A percentile compares a stretch with the other conserved stretches of the same genome.
These are phyloP conservation scores for Phaseolus coccineus DNA, from an alignment of 331 rosid genomes.

Conservation along the genomic window DNA sequence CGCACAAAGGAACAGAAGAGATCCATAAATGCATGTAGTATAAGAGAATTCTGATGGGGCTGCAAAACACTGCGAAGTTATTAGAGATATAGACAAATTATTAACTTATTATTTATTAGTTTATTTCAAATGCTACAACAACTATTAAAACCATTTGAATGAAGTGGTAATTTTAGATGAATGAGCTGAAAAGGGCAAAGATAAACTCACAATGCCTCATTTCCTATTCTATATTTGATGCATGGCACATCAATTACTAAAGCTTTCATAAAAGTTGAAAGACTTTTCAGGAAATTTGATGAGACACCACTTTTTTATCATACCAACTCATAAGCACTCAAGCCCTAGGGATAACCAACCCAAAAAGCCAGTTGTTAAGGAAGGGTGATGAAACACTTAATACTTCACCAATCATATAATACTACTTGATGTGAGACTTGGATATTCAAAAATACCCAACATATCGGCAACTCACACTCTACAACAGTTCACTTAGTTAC, in stretches of 20 bases:
- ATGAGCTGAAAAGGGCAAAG: conserved; percentile 8
- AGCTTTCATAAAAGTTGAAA: conserved; percentile 7
- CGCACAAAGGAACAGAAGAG: conserved; percentile 96
- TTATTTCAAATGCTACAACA: conserved; percentile 29
- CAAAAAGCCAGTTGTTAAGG: background rate
- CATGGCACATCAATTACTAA: conserved; percentile 4
- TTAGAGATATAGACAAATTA: conserved; percentile 52
- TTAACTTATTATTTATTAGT: conserved; percentile 30
- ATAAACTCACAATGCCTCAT: conserved; percentile 3
- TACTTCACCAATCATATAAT: background rate
- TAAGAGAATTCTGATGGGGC: conserved; percentile 98
- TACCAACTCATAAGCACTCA: background rate
- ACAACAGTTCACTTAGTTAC: background rate
- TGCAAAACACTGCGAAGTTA: conserved; percentile 90
- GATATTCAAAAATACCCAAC: no score
- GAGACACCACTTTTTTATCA: background rate
- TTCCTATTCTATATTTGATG: conserved; percentile 33
- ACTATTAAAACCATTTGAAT: conserved; percentile 20
- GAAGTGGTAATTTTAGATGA: conserved; percentile 37
- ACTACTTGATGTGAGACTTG: background rate
- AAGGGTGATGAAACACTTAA: background rate
- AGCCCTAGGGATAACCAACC: background rate
- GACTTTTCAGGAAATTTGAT: background rate
- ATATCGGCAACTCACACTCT: background rate
- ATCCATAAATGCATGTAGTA: conserved; percentile 93